These are phyloP conservation scores for Sisymbrium altissimum DNA, from an alignment of 345 rosid genomes.

Conservation along the genomic window DNA sequence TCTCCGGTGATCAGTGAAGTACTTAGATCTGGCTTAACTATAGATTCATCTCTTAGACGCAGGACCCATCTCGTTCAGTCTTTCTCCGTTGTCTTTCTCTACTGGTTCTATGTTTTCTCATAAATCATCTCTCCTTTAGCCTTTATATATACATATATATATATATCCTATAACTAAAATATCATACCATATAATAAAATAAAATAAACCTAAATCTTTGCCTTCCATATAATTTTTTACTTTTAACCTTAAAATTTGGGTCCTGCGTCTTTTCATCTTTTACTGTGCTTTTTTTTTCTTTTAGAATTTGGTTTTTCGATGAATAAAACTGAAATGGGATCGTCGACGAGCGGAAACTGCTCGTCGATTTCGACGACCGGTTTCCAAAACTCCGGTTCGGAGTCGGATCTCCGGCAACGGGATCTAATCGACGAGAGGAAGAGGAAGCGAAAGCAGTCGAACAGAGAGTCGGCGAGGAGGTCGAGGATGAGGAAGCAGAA, in stretches of 20 bases:
- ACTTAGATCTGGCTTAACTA: conserved; percentile 37
- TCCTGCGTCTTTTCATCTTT: conserved; percentile 18
- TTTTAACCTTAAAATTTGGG: not conserved
- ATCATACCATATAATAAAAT: not conserved
- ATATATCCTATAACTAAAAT: not conserved
- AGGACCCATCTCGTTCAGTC: conserved; percentile 98
- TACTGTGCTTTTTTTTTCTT: not conserved
- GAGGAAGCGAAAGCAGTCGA: conserved; percentile 71
- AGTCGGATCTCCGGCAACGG: conserved; percentile 43
- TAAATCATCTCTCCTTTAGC: conserved; percentile 33
- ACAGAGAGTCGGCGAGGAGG: conserved; percentile 83
- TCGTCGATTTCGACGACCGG: conserved; percentile 29
- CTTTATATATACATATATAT: conserved; percentile 2
- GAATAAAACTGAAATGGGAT: conserved; percentile 53
- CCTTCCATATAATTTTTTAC: not conserved
- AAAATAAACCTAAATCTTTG: not conserved
- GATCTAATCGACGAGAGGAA: conserved; percentile 59
- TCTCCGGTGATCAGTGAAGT: conserved; percentile 41
- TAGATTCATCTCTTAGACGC: conserved; percentile 74
- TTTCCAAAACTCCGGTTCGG: conserved; percentile 52
- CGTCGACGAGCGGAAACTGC: conserved; percentile 35
- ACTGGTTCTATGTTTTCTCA: conserved; percentile 96
- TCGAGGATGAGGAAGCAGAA: conserved; percentile 89
- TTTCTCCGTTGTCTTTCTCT: conserved; percentile 92
- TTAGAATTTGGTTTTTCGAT: not conserved